A percentile compares a stretch with the other conserved stretches of the same genome.
Conservation (phyloP, 78 protist genomes). For the Ministeria vibrans region DNA sequence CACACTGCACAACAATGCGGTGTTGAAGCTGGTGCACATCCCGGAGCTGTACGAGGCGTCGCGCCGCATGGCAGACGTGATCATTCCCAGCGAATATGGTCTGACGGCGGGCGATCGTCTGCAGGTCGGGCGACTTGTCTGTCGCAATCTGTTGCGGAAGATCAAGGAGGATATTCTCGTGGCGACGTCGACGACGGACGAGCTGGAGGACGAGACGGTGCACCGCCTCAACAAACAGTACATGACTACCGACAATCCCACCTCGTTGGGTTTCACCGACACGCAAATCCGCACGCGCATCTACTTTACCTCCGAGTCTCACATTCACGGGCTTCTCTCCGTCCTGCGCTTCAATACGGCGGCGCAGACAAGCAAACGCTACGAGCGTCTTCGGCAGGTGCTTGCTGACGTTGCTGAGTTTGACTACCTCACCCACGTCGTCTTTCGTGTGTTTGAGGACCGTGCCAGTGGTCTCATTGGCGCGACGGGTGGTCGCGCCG, state of each 20-base stretch:
- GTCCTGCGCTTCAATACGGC: conserved; percentile 8
- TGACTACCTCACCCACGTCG: conserved; percentile 50
- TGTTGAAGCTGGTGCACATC: not conserved
- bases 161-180: not conserved
- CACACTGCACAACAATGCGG: conserved; percentile 37
- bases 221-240: conserved; percentile 22
- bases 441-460: conserved; percentile 33
- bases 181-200: not conserved
- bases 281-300: conserved; percentile 52
- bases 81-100: conserved; percentile 26
- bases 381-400: not conserved
- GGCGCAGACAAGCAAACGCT: not conserved
- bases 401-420: conserved; percentile 4
- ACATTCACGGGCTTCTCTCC: conserved; percentile 50
- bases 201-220: conserved; percentile 7
- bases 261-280: too few relatives aligned
- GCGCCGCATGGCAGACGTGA: not conserved
- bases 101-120: conserved; percentile 12
- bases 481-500: too few relatives aligned
- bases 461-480: not conserved
- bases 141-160: conserved; percentile 9
- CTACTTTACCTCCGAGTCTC: conserved; percentile 69
- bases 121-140: conserved; percentile 7
- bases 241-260: not conserved
- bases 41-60: not conserved